Percentiles rank a stretch among this genome's conserved stretches.
These are phyloP conservation scores for Phytopythium ostracodes DNA, from an alignment of 352 stramenopile species.

Conservation along the genomic window DNA sequence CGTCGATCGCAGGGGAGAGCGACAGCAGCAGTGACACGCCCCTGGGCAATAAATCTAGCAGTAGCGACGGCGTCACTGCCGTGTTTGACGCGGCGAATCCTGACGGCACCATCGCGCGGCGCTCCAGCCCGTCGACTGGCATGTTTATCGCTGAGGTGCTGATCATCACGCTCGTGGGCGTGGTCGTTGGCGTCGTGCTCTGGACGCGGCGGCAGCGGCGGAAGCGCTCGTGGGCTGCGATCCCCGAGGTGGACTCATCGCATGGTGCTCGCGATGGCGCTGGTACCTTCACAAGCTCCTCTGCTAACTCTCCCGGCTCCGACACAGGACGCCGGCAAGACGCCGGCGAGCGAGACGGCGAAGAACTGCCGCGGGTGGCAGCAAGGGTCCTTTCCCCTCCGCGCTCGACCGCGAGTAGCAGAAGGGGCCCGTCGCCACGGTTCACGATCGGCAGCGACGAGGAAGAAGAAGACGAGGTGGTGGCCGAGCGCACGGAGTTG, in stretches of 20 bases:
- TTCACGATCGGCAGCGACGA: conserved; percentile 50
- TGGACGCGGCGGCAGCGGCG: conserved; percentile 42
- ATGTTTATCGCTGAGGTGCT: conserved; percentile 53
- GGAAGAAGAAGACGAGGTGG: conserved; percentile 27
- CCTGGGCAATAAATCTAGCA: background rate
- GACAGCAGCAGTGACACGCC: conserved; percentile 1
- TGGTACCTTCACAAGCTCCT: background rate
- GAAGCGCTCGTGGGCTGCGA: conserved; percentile 43
- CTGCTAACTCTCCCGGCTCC: conserved; percentile 1
- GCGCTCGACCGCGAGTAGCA: conserved; percentile 15
- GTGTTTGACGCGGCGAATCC: conserved; percentile 3
- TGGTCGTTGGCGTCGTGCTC: conserved; percentile 46
- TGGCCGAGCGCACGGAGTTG: conserved; percentile 11
- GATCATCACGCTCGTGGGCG: conserved; percentile 44
- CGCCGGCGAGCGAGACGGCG: background rate
- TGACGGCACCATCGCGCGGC: conserved; percentile 4
- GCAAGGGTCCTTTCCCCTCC: conserved; percentile 17
- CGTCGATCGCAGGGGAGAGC: conserved; percentile 3
- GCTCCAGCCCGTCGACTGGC: conserved; percentile 17
- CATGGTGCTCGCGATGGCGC: background rate
- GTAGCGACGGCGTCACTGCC: conserved; percentile 3
- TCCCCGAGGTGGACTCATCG: conserved; percentile 31
- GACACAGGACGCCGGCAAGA: background rate
- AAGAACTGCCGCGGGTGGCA: background rate
- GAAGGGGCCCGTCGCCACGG: conserved; percentile 23